These are phyloP conservation scores for Acaromyces ingoldii DNA, from an alignment of 1,284 basidiomycete genomes.

Conservation along the genomic window DNA sequence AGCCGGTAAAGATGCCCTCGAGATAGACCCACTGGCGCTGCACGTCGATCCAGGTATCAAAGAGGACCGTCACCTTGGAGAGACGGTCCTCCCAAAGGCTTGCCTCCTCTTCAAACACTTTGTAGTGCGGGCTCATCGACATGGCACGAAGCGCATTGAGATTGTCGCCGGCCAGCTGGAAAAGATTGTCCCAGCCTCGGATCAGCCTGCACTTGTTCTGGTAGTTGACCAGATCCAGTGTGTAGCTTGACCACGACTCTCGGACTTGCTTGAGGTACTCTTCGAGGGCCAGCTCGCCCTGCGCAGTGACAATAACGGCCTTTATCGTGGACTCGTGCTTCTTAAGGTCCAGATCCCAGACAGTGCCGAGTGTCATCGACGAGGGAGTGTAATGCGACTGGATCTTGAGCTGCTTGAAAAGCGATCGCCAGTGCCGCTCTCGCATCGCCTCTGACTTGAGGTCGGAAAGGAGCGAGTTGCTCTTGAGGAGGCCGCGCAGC, in stretches of 20 bases:
- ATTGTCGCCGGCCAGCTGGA: constrained; percentile 57
- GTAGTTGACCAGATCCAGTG: constrained; percentile 93
- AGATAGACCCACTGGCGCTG: constrained; percentile 99
- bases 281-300: constrained; percentile 68
- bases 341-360: constrained; percentile 95
- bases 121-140: constrained; percentile 54
- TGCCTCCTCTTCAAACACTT: constrained; percentile 54
- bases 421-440: constrained; percentile 95
- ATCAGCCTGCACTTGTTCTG: constrained; percentile 98
- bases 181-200: constrained; percentile 82
- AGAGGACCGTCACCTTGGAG: constrained; percentile 63
- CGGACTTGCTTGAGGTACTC: constrained; percentile 63
- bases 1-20: constrained; percentile 98
- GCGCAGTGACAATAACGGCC: constrained; percentile 93
- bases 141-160: constrained; percentile 91
- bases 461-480: constrained; percentile 81
- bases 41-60: constrained; percentile 99
- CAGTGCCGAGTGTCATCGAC: constrained; percentile 90
- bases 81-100: constrained; percentile 52
- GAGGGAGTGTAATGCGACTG: constrained; percentile 48
- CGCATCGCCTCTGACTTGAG: constrained; percentile 95
- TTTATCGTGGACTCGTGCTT: constrained; percentile 85
- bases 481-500: constrained; percentile 77
- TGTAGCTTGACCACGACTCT: constrained; percentile 93
- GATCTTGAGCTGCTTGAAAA: constrained; percentile 80